Evolutionary conservation across 768 basidiomycete genomes (phyloP).

Genomic region (Tubosaeta sp.): DNA sequence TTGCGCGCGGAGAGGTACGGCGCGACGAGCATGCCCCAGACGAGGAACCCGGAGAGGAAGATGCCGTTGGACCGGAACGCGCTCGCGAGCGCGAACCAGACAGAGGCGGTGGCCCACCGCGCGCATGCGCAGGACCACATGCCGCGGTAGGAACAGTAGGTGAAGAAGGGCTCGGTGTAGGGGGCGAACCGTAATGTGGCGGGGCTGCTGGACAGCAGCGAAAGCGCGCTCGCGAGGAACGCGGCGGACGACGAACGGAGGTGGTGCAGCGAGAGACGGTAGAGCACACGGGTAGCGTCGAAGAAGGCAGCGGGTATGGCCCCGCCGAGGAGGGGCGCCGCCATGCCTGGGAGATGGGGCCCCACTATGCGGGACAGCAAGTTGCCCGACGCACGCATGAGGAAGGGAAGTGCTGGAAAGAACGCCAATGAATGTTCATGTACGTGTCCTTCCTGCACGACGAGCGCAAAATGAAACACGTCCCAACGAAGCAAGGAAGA

Average conservation of each 20-base stretch:
- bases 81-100: constrained; percentile 61
- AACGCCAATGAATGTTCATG: constrained; percentile 90
- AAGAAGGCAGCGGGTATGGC: constrained; percentile 36
- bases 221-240: constrained; percentile 57
- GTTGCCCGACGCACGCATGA: constrained; percentile 42
- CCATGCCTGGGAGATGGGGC: constrained; percentile 3
- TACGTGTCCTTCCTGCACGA: constrained; percentile 53
- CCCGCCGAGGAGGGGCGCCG: constrained; percentile 34
- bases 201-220: constrained; percentile 79
- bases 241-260: constrained; percentile 57
- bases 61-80: constrained; percentile 77
- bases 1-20: constrained; percentile 41
- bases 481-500: constrained; percentile 77
- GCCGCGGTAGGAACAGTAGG: constrained; percentile 65
- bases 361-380: constrained; percentile 16
- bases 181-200: constrained; percentile 64
- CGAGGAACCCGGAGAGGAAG: constrained; percentile 68
- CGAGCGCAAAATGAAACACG: constrained; percentile 69
- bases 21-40: constrained; percentile 66
- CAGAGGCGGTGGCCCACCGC: constrained; percentile 52
- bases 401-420: constrained; percentile 60
- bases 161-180: constrained; percentile 86
- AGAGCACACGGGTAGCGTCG: constrained; percentile 45
- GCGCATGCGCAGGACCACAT: constrained; percentile 29
- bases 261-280: constrained; percentile 55